Evolutionary conservation across 176 grass and related monocot genomes (phyloP).

Genomic region (Alloteropsis semialata): DNA sequence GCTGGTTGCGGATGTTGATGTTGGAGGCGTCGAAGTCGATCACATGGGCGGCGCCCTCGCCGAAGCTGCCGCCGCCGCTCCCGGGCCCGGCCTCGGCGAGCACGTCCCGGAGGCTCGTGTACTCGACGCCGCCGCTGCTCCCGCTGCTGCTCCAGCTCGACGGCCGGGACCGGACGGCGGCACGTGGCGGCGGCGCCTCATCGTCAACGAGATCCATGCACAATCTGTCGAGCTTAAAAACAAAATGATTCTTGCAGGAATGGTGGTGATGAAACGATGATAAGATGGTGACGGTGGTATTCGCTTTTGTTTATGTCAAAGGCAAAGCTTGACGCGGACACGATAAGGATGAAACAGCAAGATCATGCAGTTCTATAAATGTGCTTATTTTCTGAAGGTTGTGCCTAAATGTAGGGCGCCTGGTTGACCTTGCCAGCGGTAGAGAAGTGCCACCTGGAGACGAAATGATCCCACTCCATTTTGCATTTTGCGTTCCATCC

Average conservation of each 20-base stretch:
- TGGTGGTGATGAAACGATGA: not conserved
- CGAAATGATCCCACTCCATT: not conserved
- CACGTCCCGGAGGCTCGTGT: slow-evolving; percentile 74
- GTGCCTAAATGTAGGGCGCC: not conserved
- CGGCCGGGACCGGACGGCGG: slow-evolving; percentile 25
- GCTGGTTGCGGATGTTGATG: slow-evolving; percentile 71
- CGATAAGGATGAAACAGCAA: slow-evolving; percentile 15
- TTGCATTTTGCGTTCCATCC: not conserved
- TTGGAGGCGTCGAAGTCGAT: slow-evolving; percentile 42
- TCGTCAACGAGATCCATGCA: slow-evolving; percentile 18
- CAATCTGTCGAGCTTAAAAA: not conserved
- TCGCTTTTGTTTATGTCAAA: not conserved
- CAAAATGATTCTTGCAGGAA: not conserved
- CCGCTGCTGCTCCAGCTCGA: slow-evolving; percentile 19
- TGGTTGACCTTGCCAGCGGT: not conserved
- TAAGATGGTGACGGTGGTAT: not conserved
- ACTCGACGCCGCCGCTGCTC: slow-evolving; percentile 25
- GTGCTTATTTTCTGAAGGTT: slow-evolving; percentile 2
- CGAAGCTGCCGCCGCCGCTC: slow-evolving; percentile 6
- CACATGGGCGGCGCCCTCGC: not conserved
- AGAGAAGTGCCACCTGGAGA: not conserved
- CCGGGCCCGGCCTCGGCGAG: slow-evolving; percentile 14
- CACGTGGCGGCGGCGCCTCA: not conserved
- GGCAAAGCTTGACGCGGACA: slow-evolving; percentile 13
- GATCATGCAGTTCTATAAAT: not conserved